These are phyloP conservation scores for Cercophora sp. DNA, from an alignment of 495 filamentous ascomycete species.

Conservation along the genomic window DNA sequence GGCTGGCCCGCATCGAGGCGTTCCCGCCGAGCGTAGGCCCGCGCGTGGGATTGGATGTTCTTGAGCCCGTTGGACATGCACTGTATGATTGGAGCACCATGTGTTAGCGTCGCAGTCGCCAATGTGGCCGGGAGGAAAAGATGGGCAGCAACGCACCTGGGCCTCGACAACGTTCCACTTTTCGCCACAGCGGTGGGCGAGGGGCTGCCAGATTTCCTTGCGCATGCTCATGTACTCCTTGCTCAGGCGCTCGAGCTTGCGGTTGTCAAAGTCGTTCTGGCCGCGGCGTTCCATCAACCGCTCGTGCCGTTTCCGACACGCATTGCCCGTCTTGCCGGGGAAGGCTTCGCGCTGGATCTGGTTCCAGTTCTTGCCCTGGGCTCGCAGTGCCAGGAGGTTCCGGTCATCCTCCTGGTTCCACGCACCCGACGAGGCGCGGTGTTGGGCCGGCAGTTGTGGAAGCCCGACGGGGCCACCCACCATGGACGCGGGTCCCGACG, in stretches of 20 bases:
- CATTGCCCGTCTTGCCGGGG: constrained; percentile 69
- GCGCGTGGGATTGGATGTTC: constrained; percentile 52
- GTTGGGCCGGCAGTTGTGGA: constrained; percentile 32
- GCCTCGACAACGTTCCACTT: constrained; percentile 67
- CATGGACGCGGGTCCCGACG: constrained; percentile 23
- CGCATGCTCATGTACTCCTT: constrained; percentile 65
- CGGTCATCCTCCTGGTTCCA: constrained; percentile 66
- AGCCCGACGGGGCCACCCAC: constrained; percentile 29
- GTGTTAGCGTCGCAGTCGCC: background rate
- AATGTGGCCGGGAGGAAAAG: background rate
- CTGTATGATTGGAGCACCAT: constrained; percentile 34
- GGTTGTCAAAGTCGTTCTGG: constrained; percentile 63
- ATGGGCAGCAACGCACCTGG: constrained; percentile 51
- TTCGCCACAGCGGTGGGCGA: constrained; percentile 59
- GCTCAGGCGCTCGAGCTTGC: constrained; percentile 61
- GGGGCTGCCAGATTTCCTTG: constrained; percentile 65
- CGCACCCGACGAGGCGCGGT: constrained; percentile 51
- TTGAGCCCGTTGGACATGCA: constrained; percentile 57
- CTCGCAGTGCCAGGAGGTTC: constrained; percentile 56
- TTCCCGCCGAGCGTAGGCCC: constrained; percentile 48
- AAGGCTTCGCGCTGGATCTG: constrained; percentile 67
- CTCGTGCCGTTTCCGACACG: constrained; percentile 75
- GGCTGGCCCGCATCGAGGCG: constrained; percentile 42
- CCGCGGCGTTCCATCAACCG: constrained; percentile 64
- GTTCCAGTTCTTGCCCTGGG: constrained; percentile 65